Evolutionary conservation across 805 yeast genomes (phyloP).

Genomic region (Ogataea pini): DNA sequence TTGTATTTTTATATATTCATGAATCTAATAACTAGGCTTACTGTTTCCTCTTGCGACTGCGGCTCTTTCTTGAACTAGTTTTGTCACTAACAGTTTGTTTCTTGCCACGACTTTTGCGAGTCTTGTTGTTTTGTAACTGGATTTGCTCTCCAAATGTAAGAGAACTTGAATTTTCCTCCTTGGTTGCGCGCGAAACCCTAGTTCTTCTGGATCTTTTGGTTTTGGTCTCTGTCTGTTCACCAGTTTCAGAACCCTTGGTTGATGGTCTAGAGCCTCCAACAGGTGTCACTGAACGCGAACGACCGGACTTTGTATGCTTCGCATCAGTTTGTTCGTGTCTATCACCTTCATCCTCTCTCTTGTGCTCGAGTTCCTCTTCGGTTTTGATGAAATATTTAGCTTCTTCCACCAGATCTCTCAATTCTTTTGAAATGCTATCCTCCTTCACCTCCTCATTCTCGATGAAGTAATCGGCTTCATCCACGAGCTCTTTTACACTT

Average conservation of each 20-base stretch:
- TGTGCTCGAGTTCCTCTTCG: conserved; percentile 8
- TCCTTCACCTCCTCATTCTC: conserved; percentile 22
- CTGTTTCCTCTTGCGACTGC: conserved; percentile 4
- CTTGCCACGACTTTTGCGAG: background rate
- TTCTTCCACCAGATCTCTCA: conserved; percentile 29
- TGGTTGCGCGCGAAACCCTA: conserved; percentile 1
- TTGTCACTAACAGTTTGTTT: background rate
- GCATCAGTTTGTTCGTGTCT: background rate
- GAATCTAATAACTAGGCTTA: conserved; percentile 4
- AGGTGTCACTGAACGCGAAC: conserved; percentile 4
- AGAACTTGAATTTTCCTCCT: background rate
- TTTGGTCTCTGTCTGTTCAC: background rate
- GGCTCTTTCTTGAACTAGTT: conserved; percentile 2
- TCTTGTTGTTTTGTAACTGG: conserved; percentile 2
- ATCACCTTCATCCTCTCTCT: conserved; percentile 5
- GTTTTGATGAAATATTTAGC: conserved; percentile 28
- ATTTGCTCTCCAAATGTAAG: conserved; percentile 7
- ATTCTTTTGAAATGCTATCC: conserved; percentile 23
- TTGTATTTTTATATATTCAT: conserved; percentile 6
- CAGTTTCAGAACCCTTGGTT: background rate
- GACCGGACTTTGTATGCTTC: background rate
- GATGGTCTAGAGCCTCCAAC: background rate
- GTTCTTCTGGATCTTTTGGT: conserved; percentile 6
- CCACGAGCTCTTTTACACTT: conserved; percentile 25
- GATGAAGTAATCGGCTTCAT: conserved; percentile 33